Evolutionary conservation across 768 basidiomycete genomes (phyloP).

Genomic region (Pleurotus tuoliensis): DNA sequence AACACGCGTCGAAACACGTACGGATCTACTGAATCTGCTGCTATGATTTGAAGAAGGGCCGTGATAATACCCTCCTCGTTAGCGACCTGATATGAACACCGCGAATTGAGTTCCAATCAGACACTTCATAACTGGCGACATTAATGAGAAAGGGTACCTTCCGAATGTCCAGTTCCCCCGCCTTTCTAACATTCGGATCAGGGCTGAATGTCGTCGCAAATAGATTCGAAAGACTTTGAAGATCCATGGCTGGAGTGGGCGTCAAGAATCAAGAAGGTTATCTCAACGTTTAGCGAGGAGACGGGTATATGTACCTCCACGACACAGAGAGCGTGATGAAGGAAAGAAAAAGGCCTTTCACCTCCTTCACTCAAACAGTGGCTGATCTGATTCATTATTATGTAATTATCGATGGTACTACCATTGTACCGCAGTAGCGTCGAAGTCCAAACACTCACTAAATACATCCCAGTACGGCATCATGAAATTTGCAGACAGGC

Average conservation of each 20-base stretch:
- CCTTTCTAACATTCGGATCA: conserved; percentile 83
- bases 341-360: conserved; percentile 4
- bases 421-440: neutral
- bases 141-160: conserved; percentile 45
- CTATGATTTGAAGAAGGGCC: conserved; percentile 85
- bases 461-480: too few species aligned
- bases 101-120: conserved; percentile 10
- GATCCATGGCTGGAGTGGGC: conserved; percentile 49
- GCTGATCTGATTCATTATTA: conserved; percentile 3
- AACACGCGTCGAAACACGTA: conserved; percentile 47
- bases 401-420: conserved; percentile 8
- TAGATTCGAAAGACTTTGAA: conserved; percentile 70
- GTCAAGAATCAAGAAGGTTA: neutral
- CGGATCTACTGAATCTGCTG: conserved; percentile 71
- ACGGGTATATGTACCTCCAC: conserved; percentile 2
- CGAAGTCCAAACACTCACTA: too few species aligned
- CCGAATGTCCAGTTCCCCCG: conserved; percentile 84
- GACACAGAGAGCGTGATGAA: neutral
- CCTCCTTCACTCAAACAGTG: conserved; percentile 2
- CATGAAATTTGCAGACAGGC: too few species aligned
- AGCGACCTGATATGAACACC: conserved; percentile 50
- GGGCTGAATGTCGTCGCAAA: conserved; percentile 78
- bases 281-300: neutral
- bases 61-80: conserved; percentile 79
- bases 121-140: neutral